Evolutionary conservation across 805 yeast species (phyloP), one percentile per base, ranked within the genome.

Genomic region (Debaryomyces tyrocola): DNA sequence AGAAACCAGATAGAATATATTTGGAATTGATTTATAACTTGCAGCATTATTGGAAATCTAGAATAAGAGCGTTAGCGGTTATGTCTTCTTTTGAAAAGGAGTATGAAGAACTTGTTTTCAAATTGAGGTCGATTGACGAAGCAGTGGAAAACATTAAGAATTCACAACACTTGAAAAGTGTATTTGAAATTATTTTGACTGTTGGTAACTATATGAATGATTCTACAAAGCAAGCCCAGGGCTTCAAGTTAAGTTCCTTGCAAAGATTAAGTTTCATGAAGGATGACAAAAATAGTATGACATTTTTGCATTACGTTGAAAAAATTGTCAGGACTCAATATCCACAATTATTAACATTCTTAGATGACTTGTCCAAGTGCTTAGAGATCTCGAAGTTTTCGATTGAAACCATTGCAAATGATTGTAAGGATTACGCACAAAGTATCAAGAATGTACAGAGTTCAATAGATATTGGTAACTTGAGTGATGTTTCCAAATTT

Each of bases 151-250:
- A 77, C 24, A 69, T 87, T 20, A 73, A 69, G 43, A 66, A 70
- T 11, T 84, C 90, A 0, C 56, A 70, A 14, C 74, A 80, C 33
- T 74, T 87, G 57, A 75, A 80, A 51, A 73, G 74, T 44, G 78
- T 86, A 2, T 75, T 87, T 49, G 82, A 79, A 50, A 79, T 87
- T 37, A 84, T 87, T 49, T 78, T 84, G 53, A 82, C 83, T 11
- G 80, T 87, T 46, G 95, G 94, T 50, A 87, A 87, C 56, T 85
- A 79, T 55, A 87, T 87, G 94, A 87, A 87, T 60, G 90, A 84
- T 56, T 64, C 74, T 6, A 73, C 84, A 4, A 86, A 83, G 56
- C 77, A 78, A 51, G 90, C 88, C 0, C 73, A 73, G 29, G 95
- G 95, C 17, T 85, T 87, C 64, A 84, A 79, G 55, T 69, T 87